Percentiles rank a stretch among this genome's conserved stretches.
These are phyloP conservation scores for Mesotaenium endlicherianum DNA, from an alignment of 139 green algal species.

Conservation along the genomic window DNA sequence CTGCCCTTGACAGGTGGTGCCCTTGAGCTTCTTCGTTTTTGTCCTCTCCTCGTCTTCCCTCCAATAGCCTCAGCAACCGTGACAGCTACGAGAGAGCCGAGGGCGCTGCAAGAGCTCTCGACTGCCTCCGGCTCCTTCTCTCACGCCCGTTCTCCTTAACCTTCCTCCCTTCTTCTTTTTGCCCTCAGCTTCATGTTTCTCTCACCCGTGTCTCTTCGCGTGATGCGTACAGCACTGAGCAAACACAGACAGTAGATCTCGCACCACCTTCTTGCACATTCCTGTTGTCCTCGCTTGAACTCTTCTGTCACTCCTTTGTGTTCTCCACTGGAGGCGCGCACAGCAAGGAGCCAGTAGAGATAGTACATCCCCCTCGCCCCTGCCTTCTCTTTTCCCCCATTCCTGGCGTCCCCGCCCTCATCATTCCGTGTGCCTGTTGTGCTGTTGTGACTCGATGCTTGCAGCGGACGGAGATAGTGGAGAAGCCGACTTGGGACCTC, in stretches of 20 bases:
- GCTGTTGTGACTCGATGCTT: no score
- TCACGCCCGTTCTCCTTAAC: background rate
- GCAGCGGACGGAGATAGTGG: constrained; percentile 23
- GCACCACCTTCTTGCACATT: no score
- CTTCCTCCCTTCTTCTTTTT: background rate
- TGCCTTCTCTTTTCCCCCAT: background rate
- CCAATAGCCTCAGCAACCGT: background rate
- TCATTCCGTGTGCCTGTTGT: no score
- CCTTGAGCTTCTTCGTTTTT: background rate
- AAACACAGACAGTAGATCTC: no score
- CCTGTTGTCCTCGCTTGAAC: background rate
- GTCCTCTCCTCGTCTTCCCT: no score
- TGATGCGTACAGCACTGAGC: no score
- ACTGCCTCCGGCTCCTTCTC: no score
- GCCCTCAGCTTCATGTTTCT: background rate
- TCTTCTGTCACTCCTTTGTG: background rate
- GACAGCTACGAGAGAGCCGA: no score
- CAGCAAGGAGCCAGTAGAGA: no score
- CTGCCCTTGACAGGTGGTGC: background rate
- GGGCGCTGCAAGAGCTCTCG: no score
- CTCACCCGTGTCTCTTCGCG: background rate
- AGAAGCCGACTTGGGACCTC: constrained; percentile 7
- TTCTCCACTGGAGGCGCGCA: no score
- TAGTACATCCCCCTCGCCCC: no score
- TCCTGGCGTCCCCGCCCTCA: background rate